phyloP scores from a whole-genome alignment of 2,329 filamentous ascomycete species.

The Exophiala calicioides region DNA sequence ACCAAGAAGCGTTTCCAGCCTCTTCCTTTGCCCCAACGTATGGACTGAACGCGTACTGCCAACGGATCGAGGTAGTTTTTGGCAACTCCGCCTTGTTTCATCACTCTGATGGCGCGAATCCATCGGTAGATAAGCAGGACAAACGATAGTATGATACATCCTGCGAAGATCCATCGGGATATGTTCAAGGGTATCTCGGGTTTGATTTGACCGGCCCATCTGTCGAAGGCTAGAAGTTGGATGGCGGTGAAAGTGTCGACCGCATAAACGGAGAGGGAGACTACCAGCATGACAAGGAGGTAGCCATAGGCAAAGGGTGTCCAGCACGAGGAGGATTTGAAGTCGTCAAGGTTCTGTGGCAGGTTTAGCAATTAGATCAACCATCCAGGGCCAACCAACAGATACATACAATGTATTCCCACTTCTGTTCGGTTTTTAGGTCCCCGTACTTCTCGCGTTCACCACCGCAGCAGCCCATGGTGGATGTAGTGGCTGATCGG shows the following conservation, averaged over 20 bases:
- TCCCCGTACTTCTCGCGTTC: constrained; percentile 60
- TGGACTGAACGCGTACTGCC: constrained; percentile 80
- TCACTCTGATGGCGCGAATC: constrained; percentile 75
- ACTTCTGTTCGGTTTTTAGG: constrained; percentile 81
- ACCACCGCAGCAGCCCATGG: constrained; percentile 68
- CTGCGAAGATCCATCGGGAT: constrained; percentile 92
- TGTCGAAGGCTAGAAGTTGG: constrained; percentile 84
- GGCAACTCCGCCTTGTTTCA: constrained; percentile 80
- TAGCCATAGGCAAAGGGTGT: constrained; percentile 79
- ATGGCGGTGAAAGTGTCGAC: constrained; percentile 93
- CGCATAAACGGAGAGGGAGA: constrained; percentile 81
- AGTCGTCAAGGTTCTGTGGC: constrained; percentile 68
- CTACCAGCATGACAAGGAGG: constrained; percentile 75
- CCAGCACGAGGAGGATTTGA: constrained; percentile 78
- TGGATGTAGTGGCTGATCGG: constrained; percentile 31
- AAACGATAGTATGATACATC: constrained; percentile 88
- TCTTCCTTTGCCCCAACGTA: constrained; percentile 69
- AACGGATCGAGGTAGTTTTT: constrained; percentile 89
- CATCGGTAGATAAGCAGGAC: constrained; percentile 79
- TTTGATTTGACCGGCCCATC: constrained; percentile 81
- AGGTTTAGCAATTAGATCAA: constrained; percentile 17
- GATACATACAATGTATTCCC: constrained; percentile 80
- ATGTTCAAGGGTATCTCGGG: constrained; percentile 74
- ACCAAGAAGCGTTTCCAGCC: constrained; percentile 92
- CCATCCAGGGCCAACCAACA: background rate